Base-by-base conservation (phyloP, 768 basidiomycete genomes). In the Coprinopsis marcescibilis region DNA sequence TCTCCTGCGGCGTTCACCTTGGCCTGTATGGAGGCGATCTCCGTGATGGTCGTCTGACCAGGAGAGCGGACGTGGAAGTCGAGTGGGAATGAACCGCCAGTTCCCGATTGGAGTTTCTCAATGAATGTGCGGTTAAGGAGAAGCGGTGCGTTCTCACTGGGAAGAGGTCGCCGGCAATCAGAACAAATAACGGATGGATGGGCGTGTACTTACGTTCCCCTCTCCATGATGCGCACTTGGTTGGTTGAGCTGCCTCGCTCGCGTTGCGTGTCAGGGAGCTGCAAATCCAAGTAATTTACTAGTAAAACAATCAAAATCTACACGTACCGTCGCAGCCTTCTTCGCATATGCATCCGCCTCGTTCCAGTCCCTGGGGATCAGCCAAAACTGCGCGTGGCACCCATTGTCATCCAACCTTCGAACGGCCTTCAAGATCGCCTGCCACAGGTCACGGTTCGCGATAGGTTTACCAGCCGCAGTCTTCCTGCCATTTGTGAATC, bases 401-500 rank as follows among this genome's bases (percentile, higher is more conserved):
- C 35, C 35, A 10, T 37, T 10, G 11, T 37, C 17, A 10, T 37
- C 35, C 35, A 37, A 11, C 7, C 7, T 10, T 7, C 19, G 7
- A 19, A 37, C 19, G 11, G 11, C 11, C 35, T 7, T 17, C 17
- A 8, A 7, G 10, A 37, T 8, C 10, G 35, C 35, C 7, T 37
- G 11, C 35, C 35, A 37, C 10, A 37, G 17, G 17, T 37, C 35
- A 10, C 17, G 10, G 17, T 37, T 17, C 35, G 10, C 8, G 7
- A 19, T 19, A 17, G 8, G 35, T 7, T 37, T 17, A 11, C 35
- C 35, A 8, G 10, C 17, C 7, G 11, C 17, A 7, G 7, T 37
- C 35, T 37, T 17, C 17, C 17, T 45, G 51, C 66, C 66, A 67
- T 2, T 33, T 51, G 3, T 39, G 42, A 15, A 58, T 38, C 49